Evolutionary conservation across 495 filamentous ascomycete genomes (phyloP).

Genomic region (Lasiosphaeriaceae sp.): DNA sequence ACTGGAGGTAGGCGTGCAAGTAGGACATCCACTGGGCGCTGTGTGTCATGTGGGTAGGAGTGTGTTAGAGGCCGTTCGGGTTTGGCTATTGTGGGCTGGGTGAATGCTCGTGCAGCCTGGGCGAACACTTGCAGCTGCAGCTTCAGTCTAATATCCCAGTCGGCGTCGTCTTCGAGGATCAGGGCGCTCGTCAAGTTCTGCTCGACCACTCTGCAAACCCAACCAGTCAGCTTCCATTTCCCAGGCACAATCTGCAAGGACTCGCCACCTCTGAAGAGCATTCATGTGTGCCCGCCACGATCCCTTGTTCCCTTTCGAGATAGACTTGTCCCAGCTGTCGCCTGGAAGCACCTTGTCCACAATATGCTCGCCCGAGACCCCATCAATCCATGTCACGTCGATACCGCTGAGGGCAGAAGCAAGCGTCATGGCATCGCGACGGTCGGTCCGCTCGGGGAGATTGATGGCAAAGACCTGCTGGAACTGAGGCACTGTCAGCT

Average conservation of each 20-base stretch:
- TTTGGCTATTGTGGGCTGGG: conserved; percentile 10
- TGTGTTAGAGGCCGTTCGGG: conserved; percentile 5
- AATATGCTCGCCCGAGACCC: conserved; percentile 42
- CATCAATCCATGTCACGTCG: conserved; percentile 52
- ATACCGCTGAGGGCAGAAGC: conserved; percentile 51
- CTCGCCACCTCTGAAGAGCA: conserved; percentile 28
- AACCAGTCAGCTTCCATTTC: background rate
- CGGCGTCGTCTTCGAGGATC: conserved; percentile 48
- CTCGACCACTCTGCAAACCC: conserved; percentile 24
- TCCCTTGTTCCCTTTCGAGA: conserved; percentile 28
- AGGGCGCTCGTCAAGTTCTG: conserved; percentile 38
- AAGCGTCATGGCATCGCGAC: conserved; percentile 56
- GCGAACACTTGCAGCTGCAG: conserved; percentile 40
- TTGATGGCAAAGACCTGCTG: conserved; percentile 60
- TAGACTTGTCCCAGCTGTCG: conserved; percentile 14
- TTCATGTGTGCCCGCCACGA: conserved; percentile 49
- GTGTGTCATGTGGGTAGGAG: background rate
- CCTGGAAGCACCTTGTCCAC: conserved; percentile 28
- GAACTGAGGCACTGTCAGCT: conserved; percentile 40
- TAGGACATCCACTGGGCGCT: background rate
- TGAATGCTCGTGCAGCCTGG: conserved; percentile 26
- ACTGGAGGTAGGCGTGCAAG: background rate
- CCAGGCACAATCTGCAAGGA: background rate
- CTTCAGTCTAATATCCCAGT: conserved; percentile 47
- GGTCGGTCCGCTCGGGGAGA: conserved; percentile 56